Evolutionary conservation across 208 protist species (phyloP).

Genomic region (Leishmania tarentolae): DNA sequence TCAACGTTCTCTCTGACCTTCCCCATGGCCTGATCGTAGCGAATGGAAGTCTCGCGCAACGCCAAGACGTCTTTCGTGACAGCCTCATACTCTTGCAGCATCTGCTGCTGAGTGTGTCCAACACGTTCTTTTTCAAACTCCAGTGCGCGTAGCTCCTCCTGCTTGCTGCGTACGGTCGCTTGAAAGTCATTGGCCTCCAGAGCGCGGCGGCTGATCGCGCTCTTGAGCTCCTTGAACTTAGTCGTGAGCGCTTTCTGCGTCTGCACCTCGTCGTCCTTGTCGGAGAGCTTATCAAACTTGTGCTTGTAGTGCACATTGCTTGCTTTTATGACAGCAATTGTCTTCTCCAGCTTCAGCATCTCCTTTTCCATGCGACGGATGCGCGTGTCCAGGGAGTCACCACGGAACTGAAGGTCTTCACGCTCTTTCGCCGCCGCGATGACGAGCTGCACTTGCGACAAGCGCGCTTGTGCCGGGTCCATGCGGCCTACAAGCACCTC

Average conservation of each 20-base stretch:
- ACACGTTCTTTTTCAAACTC: constrained; percentile 38
- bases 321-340: constrained; percentile 69
- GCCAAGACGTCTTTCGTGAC: constrained; percentile 42
- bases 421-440: constrained; percentile 85
- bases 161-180: constrained; percentile 40
- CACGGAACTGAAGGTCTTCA: constrained; percentile 82
- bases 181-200: constrained; percentile 76
- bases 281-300: constrained; percentile 66
- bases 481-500: constrained; percentile 76
- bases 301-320: constrained; percentile 81
- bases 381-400: constrained; percentile 77
- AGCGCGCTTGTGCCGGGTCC: constrained; percentile 62
- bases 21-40: constrained; percentile 70
- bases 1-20: constrained; percentile 45
- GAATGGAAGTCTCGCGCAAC: constrained; percentile 52
- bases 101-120: constrained; percentile 32
- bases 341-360: constrained; percentile 82
- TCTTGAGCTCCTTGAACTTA: constrained; percentile 70
- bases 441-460: constrained; percentile 85
- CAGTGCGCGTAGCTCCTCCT: constrained; percentile 52
- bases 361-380: constrained; percentile 83
- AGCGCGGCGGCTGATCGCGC: constrained; percentile 56
- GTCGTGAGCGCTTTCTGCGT: constrained; percentile 62
- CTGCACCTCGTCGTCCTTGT: constrained; percentile 57
- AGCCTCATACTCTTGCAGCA: constrained; percentile 45